A percentile compares a stretch with the other conserved stretches of the same genome.
phyloP scores from a whole-genome alignment of 176 grass and related monocot genomes.

The Areca catechu region DNA sequence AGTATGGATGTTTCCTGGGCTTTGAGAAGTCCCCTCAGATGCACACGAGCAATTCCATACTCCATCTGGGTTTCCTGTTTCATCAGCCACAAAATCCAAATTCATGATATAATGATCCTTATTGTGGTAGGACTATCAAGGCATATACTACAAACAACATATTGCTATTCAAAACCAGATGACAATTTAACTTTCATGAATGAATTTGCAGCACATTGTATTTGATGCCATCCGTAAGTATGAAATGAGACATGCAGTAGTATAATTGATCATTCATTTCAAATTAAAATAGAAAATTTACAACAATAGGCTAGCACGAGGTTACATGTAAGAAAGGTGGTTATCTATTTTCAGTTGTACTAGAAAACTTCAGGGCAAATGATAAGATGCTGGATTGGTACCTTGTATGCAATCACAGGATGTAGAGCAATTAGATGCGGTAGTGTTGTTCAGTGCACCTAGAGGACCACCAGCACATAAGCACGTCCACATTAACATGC shows the following conservation, averaged over 20 bases:
- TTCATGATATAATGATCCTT: conserved; percentile 1
- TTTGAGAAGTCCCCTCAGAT: conserved; percentile 8
- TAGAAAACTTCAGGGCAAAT: neutral
- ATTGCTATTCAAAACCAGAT: neutral
- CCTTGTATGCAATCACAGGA: conserved; percentile 51
- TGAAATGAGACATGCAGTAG: too few relatives aligned
- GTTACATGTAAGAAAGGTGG: neutral
- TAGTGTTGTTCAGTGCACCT: conserved; percentile 22
- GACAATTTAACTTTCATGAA: neutral
- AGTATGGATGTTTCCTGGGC: conserved; percentile 23
- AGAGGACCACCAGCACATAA: conserved; percentile 45
- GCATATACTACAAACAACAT: neutral
- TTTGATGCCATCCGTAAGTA: too few relatives aligned
- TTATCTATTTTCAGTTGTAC: neutral
- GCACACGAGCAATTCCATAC: conserved; percentile 79
- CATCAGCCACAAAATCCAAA: conserved; percentile 13
- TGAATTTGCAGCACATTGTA: too few relatives aligned
- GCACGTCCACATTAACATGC: conserved; percentile 51
- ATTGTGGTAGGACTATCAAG: neutral
- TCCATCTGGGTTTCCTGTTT: conserved; percentile 11
- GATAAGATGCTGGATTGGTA: conserved; percentile 28
- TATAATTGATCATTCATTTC: too few relatives aligned
- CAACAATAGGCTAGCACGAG: neutral
- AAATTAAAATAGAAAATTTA: neutral
- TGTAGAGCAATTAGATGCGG: conserved; percentile 52